These are phyloP conservation scores for Pseudogymnoascus sp. DNA, from an alignment of 2,329 filamentous ascomycete genomes.

Conservation along the genomic window DNA sequence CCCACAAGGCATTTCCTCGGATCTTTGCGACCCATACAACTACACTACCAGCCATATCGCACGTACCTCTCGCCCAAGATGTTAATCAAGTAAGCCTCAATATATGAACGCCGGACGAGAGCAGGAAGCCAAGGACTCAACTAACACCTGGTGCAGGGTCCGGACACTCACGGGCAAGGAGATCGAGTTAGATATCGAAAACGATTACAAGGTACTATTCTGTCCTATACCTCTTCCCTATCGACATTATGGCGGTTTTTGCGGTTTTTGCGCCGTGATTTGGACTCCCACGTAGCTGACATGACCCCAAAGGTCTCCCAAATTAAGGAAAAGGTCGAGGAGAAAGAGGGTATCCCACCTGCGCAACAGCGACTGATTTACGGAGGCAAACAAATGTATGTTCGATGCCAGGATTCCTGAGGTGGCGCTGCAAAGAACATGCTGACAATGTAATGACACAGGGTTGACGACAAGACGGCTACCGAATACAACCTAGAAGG, in stretches of 20 bases:
- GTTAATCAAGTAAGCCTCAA: constrained; percentile 42
- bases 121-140: not conserved
- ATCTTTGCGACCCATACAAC: not conserved
- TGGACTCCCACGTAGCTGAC: not conserved
- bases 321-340: constrained; percentile 98
- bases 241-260: not conserved
- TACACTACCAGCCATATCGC: not conserved
- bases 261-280: not conserved
- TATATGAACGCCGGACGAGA: not conserved
- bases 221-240: not conserved
- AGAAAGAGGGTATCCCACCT: constrained; percentile 97
- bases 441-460: constrained; percentile 32
- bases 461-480: constrained; percentile 92
- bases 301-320: constrained; percentile 60
- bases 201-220: constrained; percentile 71
- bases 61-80: constrained; percentile 29
- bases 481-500: constrained; percentile 84
- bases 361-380: constrained; percentile 95
- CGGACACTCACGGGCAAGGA: constrained; percentile 97
- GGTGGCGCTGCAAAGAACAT: not conserved
- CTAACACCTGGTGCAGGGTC: constrained; percentile 54
- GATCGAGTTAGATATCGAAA: constrained; percentile 96
- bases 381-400: constrained; percentile 95
- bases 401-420: not conserved
- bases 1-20: constrained; percentile 4